These are phyloP conservation scores for Rutstroemia sp. DNA, from an alignment of 2,329 filamentous ascomycete species.

Conservation along the genomic window DNA sequence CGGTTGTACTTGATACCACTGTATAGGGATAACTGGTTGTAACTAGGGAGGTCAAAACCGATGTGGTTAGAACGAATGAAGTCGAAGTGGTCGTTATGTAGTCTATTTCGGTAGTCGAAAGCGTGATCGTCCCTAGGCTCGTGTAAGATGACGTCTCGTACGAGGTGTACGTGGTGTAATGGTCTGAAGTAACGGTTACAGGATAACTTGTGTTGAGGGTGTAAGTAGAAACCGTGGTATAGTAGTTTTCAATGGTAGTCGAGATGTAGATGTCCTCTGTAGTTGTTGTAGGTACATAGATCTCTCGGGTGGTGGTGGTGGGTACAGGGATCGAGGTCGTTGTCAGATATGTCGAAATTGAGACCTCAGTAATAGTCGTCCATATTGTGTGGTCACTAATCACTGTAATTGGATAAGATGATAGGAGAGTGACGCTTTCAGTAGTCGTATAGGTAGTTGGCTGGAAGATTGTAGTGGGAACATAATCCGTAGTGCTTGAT, in stretches of 20 bases:
- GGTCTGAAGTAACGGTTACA: not conserved
- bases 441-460: not conserved
- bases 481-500: constrained; percentile 1
- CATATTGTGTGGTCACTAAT: constrained; percentile 3
- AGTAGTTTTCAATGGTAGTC: not conserved
- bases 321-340: not conserved
- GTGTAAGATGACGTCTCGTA: too few species aligned
- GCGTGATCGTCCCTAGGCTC: too few species aligned
- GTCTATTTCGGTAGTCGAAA: too few species aligned
- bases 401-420: constrained; percentile 11
- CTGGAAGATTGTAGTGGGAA: not conserved
- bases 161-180: not conserved
- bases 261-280: not conserved
- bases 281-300: not conserved
- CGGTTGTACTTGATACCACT: constrained; percentile 1
- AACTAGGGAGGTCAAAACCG: not conserved
- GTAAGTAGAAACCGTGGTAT: not conserved
- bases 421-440: not conserved
- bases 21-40: constrained; percentile 3
- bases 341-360: not conserved
- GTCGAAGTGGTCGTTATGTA: not conserved
- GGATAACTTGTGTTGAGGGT: not conserved
- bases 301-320: not conserved
- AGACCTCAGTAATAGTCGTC: not conserved
- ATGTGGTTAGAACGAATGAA: not conserved